Evolutionary conservation across 495 filamentous ascomycete genomes (phyloP).

Genomic region (Trichoderma reesei): DNA sequence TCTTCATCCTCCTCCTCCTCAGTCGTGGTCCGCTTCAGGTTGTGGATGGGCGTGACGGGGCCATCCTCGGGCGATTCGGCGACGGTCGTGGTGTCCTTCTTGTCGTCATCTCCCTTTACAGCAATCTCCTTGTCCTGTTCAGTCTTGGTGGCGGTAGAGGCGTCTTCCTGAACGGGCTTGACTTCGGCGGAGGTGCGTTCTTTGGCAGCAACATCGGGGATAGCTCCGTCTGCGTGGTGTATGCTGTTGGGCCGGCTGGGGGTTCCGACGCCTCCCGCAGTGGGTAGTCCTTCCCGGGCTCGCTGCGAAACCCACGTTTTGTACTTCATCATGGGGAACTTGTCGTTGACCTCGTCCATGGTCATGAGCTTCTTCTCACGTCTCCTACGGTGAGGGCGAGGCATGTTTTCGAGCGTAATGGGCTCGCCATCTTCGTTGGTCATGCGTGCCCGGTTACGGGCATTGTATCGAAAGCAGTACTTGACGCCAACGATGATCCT

Average conservation of each 20-base stretch:
- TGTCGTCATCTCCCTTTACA: not conserved
- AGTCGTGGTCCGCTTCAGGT: not conserved
- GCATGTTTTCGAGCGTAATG: conserved; percentile 74
- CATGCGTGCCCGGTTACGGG: conserved; percentile 72
- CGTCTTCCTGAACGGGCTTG: not conserved
- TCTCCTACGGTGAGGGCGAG: conserved; percentile 66
- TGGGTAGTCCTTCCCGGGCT: conserved; percentile 72
- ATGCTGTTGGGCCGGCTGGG: conserved; percentile 59
- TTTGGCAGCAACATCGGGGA: conserved; percentile 32
- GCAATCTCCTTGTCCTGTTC: not conserved
- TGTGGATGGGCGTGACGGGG: not conserved
- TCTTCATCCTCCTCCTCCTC: conserved; percentile 23
- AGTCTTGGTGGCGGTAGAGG: conserved; percentile 10
- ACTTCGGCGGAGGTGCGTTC: conserved; percentile 13
- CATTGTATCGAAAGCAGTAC: conserved; percentile 98
- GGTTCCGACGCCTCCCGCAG: conserved; percentile 76
- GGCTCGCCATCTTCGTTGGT: conserved; percentile 79
- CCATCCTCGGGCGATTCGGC: not conserved
- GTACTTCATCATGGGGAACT: conserved; percentile 92
- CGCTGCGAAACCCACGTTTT: conserved; percentile 85
- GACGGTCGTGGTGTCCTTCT: not conserved
- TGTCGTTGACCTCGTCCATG: conserved; percentile 96
- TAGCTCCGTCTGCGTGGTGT: conserved; percentile 48
- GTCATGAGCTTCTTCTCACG: conserved; percentile 97
- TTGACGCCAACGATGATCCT: conserved; percentile 99